Percentiles rank a stretch among this genome's conserved stretches.
Conservation (phyloP, 208 protist species). For the Giardia muris region DNA sequence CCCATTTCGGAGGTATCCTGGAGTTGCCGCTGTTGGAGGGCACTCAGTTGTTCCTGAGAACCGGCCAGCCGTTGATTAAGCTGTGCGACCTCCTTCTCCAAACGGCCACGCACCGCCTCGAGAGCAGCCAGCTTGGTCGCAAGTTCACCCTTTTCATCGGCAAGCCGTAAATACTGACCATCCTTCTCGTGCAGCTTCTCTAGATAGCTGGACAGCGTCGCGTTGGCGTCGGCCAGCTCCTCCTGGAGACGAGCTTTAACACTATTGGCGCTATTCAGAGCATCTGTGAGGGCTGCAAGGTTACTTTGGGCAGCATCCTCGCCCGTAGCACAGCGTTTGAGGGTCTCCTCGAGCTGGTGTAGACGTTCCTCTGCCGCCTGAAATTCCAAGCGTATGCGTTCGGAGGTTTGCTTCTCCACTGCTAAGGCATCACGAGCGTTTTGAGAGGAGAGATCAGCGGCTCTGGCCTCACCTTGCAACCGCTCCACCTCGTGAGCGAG, state of each 20-base stretch:
- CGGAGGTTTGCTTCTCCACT: no score
- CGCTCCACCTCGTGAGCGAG: no score
- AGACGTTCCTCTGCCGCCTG: no score
- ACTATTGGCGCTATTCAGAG: background rate
- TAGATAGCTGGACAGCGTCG: background rate
- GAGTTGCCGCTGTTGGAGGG: background rate
- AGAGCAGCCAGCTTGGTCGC: background rate
- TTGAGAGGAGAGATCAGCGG: no score
- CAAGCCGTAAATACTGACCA: background rate
- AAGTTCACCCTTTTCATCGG: background rate
- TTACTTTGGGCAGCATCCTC: background rate
- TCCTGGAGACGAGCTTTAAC: background rate
- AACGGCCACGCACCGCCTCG: background rate
- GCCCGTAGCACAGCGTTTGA: background rate
- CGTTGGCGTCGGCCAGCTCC: background rate
- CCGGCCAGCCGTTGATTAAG: background rate
- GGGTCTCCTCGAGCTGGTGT: background rate
- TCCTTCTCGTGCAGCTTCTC: background rate
- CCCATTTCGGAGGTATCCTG: background rate
- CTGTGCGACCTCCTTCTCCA: background rate
- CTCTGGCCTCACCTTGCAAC: no score
- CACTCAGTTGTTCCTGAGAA: background rate
- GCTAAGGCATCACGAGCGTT: no score
- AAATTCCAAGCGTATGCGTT: no score
- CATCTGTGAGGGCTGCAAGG: background rate